Evolutionary conservation across 2,329 filamentous ascomycete species (phyloP).

Genomic region (Calcarisporium arbuscula): DNA sequence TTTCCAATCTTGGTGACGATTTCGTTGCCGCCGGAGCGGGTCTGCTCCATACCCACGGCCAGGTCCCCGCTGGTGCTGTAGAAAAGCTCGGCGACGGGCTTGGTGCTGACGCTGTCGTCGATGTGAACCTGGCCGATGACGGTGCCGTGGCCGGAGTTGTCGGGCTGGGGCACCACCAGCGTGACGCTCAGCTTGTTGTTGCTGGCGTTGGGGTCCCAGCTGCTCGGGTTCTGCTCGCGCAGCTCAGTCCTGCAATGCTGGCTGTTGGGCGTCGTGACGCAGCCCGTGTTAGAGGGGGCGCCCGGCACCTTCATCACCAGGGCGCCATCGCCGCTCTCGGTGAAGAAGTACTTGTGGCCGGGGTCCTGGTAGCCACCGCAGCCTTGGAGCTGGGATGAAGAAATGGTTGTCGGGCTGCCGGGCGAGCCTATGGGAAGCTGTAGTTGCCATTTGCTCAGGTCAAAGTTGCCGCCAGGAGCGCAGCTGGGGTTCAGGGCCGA

Average conservation of each 20-base stretch:
- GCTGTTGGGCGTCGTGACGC: conserved; percentile 33
- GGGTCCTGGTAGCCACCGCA: conserved; percentile 27
- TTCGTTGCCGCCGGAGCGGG: conserved; percentile 22
- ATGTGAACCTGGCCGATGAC: conserved; percentile 34
- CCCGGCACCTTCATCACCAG: conserved; percentile 34
- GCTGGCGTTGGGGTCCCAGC: conserved; percentile 24
- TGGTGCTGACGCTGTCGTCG: conserved; percentile 26
- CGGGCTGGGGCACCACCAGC: conserved; percentile 26
- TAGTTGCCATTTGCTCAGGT: conserved; percentile 26
- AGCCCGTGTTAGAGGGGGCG: conserved; percentile 20
- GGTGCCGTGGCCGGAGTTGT: conserved; percentile 26
- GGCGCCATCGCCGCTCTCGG: conserved; percentile 22
- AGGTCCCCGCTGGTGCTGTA: conserved; percentile 26
- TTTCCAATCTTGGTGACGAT: conserved; percentile 23
- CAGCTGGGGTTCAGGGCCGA: conserved; percentile 3
- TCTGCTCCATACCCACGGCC: conserved; percentile 31
- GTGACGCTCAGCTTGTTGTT: conserved; percentile 5
- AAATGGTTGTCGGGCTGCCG: conserved; percentile 14
- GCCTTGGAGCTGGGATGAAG: conserved; percentile 22
- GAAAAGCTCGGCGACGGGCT: conserved; percentile 34
- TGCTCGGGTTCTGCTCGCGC: conserved; percentile 26
- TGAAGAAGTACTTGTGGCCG: conserved; percentile 27
- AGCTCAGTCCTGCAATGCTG: conserved; percentile 36
- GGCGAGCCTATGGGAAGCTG: conserved; percentile 29
- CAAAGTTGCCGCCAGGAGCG: conserved; percentile 21